Evolutionary conservation across 2,329 filamentous ascomycete species (phyloP).

Genomic region (Coniosporium tulheliwenetii): DNA sequence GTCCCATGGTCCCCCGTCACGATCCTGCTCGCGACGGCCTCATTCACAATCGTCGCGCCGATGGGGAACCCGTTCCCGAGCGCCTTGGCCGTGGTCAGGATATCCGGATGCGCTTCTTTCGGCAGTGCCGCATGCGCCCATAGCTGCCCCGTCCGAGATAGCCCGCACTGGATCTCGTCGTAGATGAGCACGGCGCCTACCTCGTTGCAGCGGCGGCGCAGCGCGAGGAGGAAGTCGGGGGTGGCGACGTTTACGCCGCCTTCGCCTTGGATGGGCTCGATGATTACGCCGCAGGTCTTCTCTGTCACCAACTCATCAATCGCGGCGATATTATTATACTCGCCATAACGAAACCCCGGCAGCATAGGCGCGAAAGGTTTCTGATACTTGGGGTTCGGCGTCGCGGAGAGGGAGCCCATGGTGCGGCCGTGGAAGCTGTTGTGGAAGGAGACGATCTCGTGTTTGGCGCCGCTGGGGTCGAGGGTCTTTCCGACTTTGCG

Average conservation of each 20-base stretch:
- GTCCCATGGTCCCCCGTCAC: conserved; percentile 77
- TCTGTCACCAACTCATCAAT: conserved; percentile 64
- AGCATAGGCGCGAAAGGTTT: conserved; percentile 90
- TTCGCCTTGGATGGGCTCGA: conserved; percentile 96
- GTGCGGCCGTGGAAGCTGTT: conserved; percentile 93
- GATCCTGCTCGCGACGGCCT: conserved; percentile 52
- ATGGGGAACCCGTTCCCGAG: conserved; percentile 95
- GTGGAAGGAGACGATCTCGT: conserved; percentile 79
- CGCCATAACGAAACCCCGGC: conserved; percentile 77
- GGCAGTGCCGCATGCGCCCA: conserved; percentile 77
- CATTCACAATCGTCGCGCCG: conserved; percentile 59
- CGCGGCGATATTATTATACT: conserved; percentile 63
- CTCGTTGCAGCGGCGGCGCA: conserved; percentile 72
- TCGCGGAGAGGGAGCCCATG: conserved; percentile 89
- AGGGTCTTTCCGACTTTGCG: conserved; percentile 72
- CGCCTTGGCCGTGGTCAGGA: conserved; percentile 88
- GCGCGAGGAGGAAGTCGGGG: conserved; percentile 65
- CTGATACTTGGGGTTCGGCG: conserved; percentile 96
- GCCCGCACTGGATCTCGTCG: conserved; percentile 94
- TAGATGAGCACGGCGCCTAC: conserved; percentile 84
- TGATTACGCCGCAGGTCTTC: conserved; percentile 81
- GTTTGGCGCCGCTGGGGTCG: conserved; percentile 56
- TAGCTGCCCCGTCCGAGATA: conserved; percentile 71
- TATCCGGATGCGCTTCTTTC: conserved; percentile 73
- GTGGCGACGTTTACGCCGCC: conserved; percentile 78